Evolutionary conservation across 306 rosid genomes (phyloP).

Genomic region (Inga leiocalycina): DNA sequence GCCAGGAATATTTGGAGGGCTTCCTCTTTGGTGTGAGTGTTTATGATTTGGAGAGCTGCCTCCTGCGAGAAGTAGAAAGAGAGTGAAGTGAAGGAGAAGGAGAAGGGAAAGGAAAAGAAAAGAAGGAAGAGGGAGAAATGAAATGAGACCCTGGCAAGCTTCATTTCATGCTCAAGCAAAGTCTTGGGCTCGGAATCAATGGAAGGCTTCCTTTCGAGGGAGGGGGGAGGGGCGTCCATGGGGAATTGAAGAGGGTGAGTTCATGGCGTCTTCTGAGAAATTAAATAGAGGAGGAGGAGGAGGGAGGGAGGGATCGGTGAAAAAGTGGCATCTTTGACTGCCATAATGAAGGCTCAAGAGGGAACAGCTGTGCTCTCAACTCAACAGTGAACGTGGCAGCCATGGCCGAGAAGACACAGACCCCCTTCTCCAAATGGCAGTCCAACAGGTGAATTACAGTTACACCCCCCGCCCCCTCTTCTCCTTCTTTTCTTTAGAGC

Average conservation of each 20-base stretch:
- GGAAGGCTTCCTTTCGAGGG: conserved; percentile 45
- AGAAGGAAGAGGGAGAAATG: too few species aligned
- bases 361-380: conserved; percentile 34
- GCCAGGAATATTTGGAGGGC: conserved; percentile 44
- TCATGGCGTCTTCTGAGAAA: background rate
- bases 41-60: conserved; percentile 39
- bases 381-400: conserved; percentile 47
- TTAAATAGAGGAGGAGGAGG: background rate
- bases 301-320: background rate
- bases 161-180: conserved; percentile 29
- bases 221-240: conserved; percentile 6
- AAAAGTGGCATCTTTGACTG: conserved; percentile 45
- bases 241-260: background rate
- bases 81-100: background rate
- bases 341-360: conserved; percentile 26
- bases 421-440: conserved; percentile 42
- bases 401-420: conserved; percentile 41
- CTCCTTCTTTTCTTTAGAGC: background rate
- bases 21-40: conserved; percentile 38
- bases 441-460: background rate
- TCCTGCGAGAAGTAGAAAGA: conserved; percentile 17
- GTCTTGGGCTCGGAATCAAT: conserved; percentile 55
- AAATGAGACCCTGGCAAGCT: conserved; percentile 35
- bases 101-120: background rate
- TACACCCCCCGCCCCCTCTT: background rate